Base-by-base conservation (phyloP, 306 rosid species). In the Vachellia pachyceras region DNA sequence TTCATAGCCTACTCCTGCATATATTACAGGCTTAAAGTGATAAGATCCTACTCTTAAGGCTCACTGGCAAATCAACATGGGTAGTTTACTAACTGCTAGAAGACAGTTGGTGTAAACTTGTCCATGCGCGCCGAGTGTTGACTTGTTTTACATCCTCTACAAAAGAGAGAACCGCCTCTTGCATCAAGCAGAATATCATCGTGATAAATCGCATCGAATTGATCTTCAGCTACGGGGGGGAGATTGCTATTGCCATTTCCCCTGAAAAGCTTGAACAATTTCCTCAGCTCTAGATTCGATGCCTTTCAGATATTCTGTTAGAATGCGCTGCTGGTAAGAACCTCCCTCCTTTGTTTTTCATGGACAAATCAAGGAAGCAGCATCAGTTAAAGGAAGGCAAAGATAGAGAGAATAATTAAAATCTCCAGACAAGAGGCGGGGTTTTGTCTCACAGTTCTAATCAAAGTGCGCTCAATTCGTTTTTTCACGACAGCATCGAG, bases 301-400 rank as follows among this genome's bases (percentile, higher is more conserved):
- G 82, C 97, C 97, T 71, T 90, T 93, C 79, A 95, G 85, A 84
- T 91, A 95, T 85, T 95, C 94, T 0, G 88, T 81, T 57, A 95
- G 93, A 81, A 91, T 83, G 7, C 96, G 87, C 82, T 95, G 98
- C 87, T 88, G 95, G 88, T 93, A 93, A 73, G 98, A 95, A 80
- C 97, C 99, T 73, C 97, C 97, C 86, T 92, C 97, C 99, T 91
- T 72, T 74, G 67, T 64, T 79, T 82, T 64, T 65, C 49, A 69
- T 49, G 50, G 61, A 75, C 29, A 80, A 60, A 81, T 52, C 72
- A 65, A 78, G 75, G 68, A 47, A 76, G 71, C 40, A 67, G 20
- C 57, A 65, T 73, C 72, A 78, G 64, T 79, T 25, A 22, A 76
- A 22, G 77, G 64, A 84, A 46, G 77, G 23, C 40, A 41, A 22